Evolutionary conservation across 2,329 filamentous ascomycete species (phyloP).

Genomic region (Stemphylium vesicarium): DNA sequence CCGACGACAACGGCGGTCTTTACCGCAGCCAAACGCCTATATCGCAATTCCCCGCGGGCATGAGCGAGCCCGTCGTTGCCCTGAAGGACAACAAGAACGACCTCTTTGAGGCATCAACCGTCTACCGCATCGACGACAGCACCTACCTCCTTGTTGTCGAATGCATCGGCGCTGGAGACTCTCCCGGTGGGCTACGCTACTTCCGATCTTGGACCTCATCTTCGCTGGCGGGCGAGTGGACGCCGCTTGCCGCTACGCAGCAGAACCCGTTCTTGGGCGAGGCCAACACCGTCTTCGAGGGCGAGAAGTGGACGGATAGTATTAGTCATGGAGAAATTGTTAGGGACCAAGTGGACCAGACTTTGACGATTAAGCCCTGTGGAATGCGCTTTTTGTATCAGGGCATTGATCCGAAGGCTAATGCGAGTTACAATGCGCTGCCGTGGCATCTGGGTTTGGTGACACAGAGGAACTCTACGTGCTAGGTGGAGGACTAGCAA

Average conservation of each 20-base stretch:
- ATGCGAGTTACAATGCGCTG: constrained; percentile 45
- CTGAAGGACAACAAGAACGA: constrained; percentile 35
- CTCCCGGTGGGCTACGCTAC: constrained; percentile 38
- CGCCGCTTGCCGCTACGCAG: constrained; percentile 44
- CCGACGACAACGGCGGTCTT: constrained; percentile 52
- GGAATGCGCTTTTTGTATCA: constrained; percentile 50
- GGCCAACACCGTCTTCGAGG: constrained; percentile 48
- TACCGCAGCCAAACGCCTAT: constrained; percentile 50
- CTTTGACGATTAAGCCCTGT: constrained; percentile 44
- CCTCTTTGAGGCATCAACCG: constrained; percentile 50
- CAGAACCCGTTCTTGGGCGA: constrained; percentile 48
- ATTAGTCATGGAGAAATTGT: constrained; percentile 49
- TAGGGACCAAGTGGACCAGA: constrained; percentile 48
- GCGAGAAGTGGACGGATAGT: constrained; percentile 47
- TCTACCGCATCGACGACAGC: constrained; percentile 43
- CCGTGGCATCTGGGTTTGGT: constrained; percentile 49
- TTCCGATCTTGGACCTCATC: constrained; percentile 51
- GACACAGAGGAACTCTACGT: constrained; percentile 24
- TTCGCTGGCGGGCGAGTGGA: constrained; percentile 45
- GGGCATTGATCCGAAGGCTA: constrained; percentile 43
- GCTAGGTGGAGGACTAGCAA: neutral
- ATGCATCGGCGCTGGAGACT: constrained; percentile 41
- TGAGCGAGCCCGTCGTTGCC: constrained; percentile 48
- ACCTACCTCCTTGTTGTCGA: constrained; percentile 51
- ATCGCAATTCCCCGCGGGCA: constrained; percentile 45